Base-by-base conservation (phyloP, 23 red algal genomes). In the Gracilaria vermiculophylla region DNA sequence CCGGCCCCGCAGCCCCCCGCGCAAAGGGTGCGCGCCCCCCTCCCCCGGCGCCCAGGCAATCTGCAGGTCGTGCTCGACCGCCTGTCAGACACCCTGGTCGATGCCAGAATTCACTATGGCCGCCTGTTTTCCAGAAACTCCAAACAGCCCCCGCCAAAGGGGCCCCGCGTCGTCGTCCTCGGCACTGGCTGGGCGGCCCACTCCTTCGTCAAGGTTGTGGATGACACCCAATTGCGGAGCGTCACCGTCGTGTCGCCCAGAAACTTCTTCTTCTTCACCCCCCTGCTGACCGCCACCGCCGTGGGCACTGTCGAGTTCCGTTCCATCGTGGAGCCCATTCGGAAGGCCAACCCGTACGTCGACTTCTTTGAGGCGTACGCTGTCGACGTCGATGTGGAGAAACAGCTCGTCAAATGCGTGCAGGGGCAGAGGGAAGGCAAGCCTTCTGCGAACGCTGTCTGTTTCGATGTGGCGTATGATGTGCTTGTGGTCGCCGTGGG, bases 221-320 rank as follows among this genome's bases (percentile, higher is more conserved):
- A 98, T 70, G 27, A 53, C 37, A 78, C 78, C 6, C 71, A 57
- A 1, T 49, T 78, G 17, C 69, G 62, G 19, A 77, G 81, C 65
- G 96, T 98, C 20, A 89, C 77, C 19, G 61, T 94, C 14, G 66
- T 98, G 27, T 95, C 96, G n/a, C 96, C 96, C 27, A 83, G 96
- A 16, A 98, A 98, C 56, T 95, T 92, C 37, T 98, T 98, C 81
- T 90, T 95, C 36, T 94, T 98, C 65, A 94, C 92, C 37, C 96
- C 96, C 1, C 77, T 98, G 89, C 48, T 98, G 43, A 83, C 77
- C 27, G 87, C 92, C 1, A 77, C 91, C 31, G 80, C 92, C 1
- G 91, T 98, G 7, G 96, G 96, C 24, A 98, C 92, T 17, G 89
- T 98, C 17, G 96, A 98, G 71, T 94, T 94, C 78, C 87, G 96